Base-by-base conservation (phyloP, 352 stramenopile genomes). In the Globisporangium perplexum region DNA sequence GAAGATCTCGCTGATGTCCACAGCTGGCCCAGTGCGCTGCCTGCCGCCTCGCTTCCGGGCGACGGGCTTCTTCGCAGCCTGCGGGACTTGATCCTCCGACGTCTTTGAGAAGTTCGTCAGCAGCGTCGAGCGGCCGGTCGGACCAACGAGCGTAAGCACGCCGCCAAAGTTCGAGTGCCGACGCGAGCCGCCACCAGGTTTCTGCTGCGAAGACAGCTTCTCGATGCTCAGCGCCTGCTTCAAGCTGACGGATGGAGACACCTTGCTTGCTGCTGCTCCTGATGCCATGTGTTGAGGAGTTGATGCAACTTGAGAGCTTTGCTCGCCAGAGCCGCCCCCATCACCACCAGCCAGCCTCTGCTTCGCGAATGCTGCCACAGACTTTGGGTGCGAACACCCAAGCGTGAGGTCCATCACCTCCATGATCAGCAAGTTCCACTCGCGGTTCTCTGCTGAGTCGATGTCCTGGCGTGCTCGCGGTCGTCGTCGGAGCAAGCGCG, bases 351-450 rank as follows among this genome's bases (percentile, higher is more conserved):
- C 54, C 30, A 60, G 26, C 5, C 46, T 31, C 30, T 67, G 69
- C 58, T 88, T 89, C 1, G 68, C 53, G 36, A 77, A 90, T 4
- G 76, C 68, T 7, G 74, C 82, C 7, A 95, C 59, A 7, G 67
- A 53, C 52, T 93, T 88, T 0, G 85, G 85, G 4, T 77, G 73
- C 0, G 81, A 87, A 33, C 78, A 86, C 44, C 75, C 68, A 0
- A 95, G 65, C 20, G 84, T 91, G 41, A 94, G 68, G 53, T 90
- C 81, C 23, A 96, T 66, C 69, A 96, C 93, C 62, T 96, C 86
- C 83, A 96, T 91, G 38, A 96, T 77, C 7, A 96, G 51, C 57
- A 96, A 45, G 45, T 94, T 93, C 86, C 86, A 94, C 48, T 96
- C 86, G 8, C 73, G 74, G 59, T 93, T 92, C 39, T 93, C 85